These are phyloP conservation scores for Cercospora berteroae DNA, from an alignment of 2,329 filamentous ascomycete species.

Conservation along the genomic window DNA sequence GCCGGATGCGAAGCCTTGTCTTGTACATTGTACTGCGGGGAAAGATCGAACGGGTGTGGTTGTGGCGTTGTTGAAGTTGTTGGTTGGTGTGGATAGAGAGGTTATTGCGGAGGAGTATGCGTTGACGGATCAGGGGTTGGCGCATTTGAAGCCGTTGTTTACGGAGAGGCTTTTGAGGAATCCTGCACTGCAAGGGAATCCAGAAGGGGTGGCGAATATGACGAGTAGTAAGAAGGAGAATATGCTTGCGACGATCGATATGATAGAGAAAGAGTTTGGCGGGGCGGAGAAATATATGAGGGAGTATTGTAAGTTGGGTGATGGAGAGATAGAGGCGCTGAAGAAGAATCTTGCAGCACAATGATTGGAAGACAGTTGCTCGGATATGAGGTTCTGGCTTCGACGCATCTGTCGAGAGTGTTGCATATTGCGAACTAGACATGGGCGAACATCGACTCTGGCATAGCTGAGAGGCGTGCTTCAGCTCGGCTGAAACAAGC, in stretches of 20 bases:
- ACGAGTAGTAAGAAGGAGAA: constrained; percentile 49
- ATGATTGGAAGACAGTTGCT: constrained; percentile 28
- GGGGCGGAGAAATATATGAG: constrained; percentile 63
- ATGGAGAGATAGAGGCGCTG: constrained; percentile 55
- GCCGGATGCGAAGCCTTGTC: constrained; percentile 49
- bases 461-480: not conserved
- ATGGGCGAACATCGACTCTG: not conserved
- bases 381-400: not conserved
- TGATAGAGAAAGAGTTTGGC: constrained; percentile 61
- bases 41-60: constrained; percentile 76
- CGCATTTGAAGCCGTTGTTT: constrained; percentile 44
- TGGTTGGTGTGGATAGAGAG: constrained; percentile 61
- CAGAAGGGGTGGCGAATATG: constrained; percentile 46
- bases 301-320: constrained; percentile 57
- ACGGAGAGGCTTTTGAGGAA: constrained; percentile 54
- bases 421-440: not conserved
- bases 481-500: not conserved
- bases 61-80: constrained; percentile 62
- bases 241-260: constrained; percentile 52
- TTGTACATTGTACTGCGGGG: constrained; percentile 73
- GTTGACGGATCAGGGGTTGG: constrained; percentile 63
- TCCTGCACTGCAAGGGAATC: constrained; percentile 51
- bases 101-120: constrained; percentile 66
- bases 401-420: not conserved
- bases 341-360: constrained; percentile 47